phyloP scores from a whole-genome alignment of 2,329 filamentous ascomycete species.

The Penicillium sp. region DNA sequence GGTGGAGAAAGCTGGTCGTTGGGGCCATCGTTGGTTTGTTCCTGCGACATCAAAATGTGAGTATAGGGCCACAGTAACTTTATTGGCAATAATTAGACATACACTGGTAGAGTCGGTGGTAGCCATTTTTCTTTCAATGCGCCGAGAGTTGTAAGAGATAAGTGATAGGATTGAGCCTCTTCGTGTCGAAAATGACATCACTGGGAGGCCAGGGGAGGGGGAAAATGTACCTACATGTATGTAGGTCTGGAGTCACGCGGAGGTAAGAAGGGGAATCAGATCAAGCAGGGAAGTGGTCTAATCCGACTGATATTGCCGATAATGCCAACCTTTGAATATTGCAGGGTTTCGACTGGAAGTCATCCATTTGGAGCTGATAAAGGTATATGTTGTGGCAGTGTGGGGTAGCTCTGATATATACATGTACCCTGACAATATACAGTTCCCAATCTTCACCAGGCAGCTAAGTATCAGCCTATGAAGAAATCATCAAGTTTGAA shows the following conservation, averaged over 20 bases:
- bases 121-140: neutral
- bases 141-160: neutral
- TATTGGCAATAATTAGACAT: neutral
- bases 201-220: neutral
- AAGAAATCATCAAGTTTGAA: neutral
- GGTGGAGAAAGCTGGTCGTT: neutral
- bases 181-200: constrained; percentile 22
- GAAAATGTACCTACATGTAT: neutral
- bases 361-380: neutral
- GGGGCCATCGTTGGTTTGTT: neutral
- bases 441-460: too few species aligned
- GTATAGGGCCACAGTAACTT: neutral
- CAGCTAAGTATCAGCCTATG: neutral
- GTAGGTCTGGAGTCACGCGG: neutral
- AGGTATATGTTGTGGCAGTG: neutral
- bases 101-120: neutral
- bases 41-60: neutral
- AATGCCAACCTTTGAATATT: neutral
- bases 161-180: constrained; percentile 6
- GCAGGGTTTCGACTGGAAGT: neutral
- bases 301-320: neutral
- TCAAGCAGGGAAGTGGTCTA: neutral
- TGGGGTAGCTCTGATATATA: neutral
- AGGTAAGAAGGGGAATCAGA: neutral
- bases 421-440: neutral